Percentiles rank a stretch among this genome's conserved stretches.
These are phyloP conservation scores for Dothideomycetes sp. DNA, from an alignment of 2,329 filamentous ascomycete species.

Conservation along the genomic window DNA sequence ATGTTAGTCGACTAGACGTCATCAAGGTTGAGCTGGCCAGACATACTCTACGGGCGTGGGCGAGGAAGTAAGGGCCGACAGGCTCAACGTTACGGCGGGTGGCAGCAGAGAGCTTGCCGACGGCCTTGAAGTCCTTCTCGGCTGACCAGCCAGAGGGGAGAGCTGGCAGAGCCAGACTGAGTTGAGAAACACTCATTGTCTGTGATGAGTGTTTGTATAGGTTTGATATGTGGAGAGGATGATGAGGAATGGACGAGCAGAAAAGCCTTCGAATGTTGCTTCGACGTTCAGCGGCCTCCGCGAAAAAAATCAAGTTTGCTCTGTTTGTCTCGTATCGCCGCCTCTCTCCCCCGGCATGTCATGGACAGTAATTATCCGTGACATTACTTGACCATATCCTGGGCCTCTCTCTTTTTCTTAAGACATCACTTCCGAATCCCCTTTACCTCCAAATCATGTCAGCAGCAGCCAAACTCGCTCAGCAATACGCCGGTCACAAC, in stretches of 20 bases:
- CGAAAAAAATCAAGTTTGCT: too few species aligned
- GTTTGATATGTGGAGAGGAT: too few species aligned
- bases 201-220: constrained; percentile 12
- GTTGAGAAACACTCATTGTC: constrained; percentile 56
- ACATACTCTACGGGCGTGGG: constrained; percentile 69
- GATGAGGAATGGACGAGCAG: too few species aligned
- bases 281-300: too few species aligned
- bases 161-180: constrained; percentile 59
- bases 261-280: too few species aligned
- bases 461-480: neutral
- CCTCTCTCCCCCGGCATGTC: too few species aligned
- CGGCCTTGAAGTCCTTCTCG: constrained; percentile 84
- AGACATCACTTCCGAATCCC: too few species aligned
- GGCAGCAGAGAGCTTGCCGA: constrained; percentile 66
- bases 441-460: neutral
- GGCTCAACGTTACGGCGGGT: constrained; percentile 87
- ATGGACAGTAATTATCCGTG: too few species aligned
- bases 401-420: too few species aligned
- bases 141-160: constrained; percentile 73
- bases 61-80: constrained; percentile 94
- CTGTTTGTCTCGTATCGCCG: too few species aligned
- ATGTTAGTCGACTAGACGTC: neutral
- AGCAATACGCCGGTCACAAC: constrained; percentile 17
- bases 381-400: too few species aligned
- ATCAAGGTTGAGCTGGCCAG: constrained; percentile 33